phyloP scores from a whole-genome alignment of 1,139 yeast genomes.

The Kurtzmaniella quercitrusa region DNA sequence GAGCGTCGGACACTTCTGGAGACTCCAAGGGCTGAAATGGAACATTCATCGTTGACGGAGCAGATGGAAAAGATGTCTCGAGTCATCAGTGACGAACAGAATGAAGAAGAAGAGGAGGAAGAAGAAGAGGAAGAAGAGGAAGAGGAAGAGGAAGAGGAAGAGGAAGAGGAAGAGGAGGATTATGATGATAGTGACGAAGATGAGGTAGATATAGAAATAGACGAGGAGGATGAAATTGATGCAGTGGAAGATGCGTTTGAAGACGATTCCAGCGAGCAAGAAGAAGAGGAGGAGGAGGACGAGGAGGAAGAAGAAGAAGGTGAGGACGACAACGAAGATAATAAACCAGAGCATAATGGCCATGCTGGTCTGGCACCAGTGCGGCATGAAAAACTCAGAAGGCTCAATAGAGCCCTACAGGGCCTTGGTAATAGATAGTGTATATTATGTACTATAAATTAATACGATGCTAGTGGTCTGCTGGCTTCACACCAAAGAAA shows the following conservation, averaged over 20 bases:
- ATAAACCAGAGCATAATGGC: conserved; percentile 9
- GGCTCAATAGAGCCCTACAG: background rate
- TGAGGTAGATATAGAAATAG: conserved; percentile 9
- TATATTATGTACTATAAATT: conserved; percentile 2
- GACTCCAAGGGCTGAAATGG: conserved; percentile 2
- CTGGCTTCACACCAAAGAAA: conserved; percentile 41
- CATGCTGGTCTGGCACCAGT: background rate
- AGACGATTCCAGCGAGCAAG: conserved; percentile 12
- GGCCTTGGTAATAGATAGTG: conserved; percentile 3
- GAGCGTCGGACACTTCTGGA: background rate
- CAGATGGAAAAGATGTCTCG: conserved; percentile 3
- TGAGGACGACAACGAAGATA: conserved; percentile 11
- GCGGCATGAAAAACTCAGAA: background rate
- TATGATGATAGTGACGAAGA: conserved; percentile 10
- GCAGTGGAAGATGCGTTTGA: conserved; percentile 12
- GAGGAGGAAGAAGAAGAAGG: conserved; percentile 13
- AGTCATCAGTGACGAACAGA: conserved; percentile 2
- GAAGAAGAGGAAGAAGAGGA: conserved; percentile 7
- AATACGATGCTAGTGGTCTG: background rate
- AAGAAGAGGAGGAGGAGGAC: conserved; percentile 10
- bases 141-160: conserved; percentile 6
- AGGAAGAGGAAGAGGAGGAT: conserved; percentile 4
- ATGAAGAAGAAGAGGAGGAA: conserved; percentile 10
- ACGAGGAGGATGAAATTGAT: conserved; percentile 10
- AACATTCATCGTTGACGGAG: conserved; percentile 1